A percentile compares a stretch with the other conserved stretches of the same genome.
Evolutionary conservation across 2,329 filamentous ascomycete genomes (phyloP).

Genomic region (Penicillium sp.): DNA sequence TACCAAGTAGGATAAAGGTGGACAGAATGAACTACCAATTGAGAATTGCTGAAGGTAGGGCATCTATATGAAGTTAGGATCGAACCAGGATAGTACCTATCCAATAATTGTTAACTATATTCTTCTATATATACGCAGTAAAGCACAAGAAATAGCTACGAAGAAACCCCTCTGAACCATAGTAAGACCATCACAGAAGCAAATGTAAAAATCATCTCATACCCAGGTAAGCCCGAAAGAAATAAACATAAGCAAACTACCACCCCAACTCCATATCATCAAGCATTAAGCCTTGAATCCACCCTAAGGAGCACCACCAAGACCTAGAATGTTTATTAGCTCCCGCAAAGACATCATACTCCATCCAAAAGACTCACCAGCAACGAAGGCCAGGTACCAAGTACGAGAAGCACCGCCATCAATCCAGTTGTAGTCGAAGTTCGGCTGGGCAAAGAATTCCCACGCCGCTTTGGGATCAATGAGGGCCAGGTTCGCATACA

Average conservation of each 20-base stretch:
- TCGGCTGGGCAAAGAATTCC: slow-evolving; percentile 66
- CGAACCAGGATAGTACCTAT: neutral
- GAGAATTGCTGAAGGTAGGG: neutral
- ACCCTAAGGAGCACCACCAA: slow-evolving; percentile 8
- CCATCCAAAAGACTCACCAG: slow-evolving; percentile 50
- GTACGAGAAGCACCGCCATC: slow-evolving; percentile 78
- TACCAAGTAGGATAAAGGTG: neutral
- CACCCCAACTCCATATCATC: neutral
- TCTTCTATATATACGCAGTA: neutral
- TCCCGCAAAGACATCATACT: neutral
- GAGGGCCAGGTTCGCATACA: slow-evolving; percentile 79
- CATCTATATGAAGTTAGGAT: neutral
- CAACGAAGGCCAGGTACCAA: slow-evolving; percentile 79
- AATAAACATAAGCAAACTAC: neutral
- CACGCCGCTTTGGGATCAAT: slow-evolving; percentile 68
- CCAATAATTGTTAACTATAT: neutral
- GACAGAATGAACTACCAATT: neutral
- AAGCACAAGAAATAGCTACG: neutral
- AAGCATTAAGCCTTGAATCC: neutral
- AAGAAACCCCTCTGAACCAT: neutral
- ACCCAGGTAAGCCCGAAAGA: neutral
- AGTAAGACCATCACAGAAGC: neutral
- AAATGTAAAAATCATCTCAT: neutral
- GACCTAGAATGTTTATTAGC: neutral
- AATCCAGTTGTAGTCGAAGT: slow-evolving; percentile 64